A percentile compares a stretch with the other conserved stretches of the same genome.
These are phyloP conservation scores for Phytopythium litorale DNA, from an alignment of 352 stramenopile genomes.

Conservation along the genomic window DNA sequence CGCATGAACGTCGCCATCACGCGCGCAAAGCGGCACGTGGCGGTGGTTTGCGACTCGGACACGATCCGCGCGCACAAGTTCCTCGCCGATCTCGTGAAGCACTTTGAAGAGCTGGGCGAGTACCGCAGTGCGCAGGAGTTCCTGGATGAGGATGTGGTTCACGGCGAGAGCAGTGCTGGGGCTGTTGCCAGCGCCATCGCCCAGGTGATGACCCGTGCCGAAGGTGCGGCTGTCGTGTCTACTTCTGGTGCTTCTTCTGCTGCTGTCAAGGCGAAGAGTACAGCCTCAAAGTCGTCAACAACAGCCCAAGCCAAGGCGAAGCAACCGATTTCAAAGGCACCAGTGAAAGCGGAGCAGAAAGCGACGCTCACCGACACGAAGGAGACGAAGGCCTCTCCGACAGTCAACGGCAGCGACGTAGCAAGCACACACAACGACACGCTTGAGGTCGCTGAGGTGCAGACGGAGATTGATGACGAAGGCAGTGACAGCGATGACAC, in stretches of 20 bases:
- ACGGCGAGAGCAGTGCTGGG: constrained; percentile 18
- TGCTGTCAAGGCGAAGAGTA: neutral
- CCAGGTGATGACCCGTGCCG: neutral
- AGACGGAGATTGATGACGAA: constrained; percentile 13
- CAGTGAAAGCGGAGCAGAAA: constrained; percentile 2
- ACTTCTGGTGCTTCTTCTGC: neutral
- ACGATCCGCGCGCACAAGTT: constrained; percentile 92
- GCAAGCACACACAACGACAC: neutral
- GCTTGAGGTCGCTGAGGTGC: constrained; percentile 1
- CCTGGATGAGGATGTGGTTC: constrained; percentile 53
- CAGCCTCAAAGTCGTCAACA: neutral
- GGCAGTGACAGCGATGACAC: neutral
- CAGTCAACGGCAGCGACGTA: neutral
- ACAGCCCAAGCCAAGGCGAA: constrained; percentile 5
- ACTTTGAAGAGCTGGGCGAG: constrained; percentile 94
- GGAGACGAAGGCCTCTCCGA: neutral
- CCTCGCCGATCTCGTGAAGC: constrained; percentile 82
- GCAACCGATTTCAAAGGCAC: neutral
- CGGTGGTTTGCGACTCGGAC: constrained; percentile 93
- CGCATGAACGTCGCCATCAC: constrained; percentile 99
- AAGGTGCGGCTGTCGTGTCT: neutral
- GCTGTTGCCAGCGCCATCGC: constrained; percentile 2
- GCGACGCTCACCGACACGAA: neutral
- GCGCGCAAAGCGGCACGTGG: constrained; percentile 93
- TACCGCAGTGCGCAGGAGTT: constrained; percentile 86